Evolutionary conservation across 2,329 filamentous ascomycete species (phyloP).

Genomic region (Zymoseptoria tritici): DNA sequence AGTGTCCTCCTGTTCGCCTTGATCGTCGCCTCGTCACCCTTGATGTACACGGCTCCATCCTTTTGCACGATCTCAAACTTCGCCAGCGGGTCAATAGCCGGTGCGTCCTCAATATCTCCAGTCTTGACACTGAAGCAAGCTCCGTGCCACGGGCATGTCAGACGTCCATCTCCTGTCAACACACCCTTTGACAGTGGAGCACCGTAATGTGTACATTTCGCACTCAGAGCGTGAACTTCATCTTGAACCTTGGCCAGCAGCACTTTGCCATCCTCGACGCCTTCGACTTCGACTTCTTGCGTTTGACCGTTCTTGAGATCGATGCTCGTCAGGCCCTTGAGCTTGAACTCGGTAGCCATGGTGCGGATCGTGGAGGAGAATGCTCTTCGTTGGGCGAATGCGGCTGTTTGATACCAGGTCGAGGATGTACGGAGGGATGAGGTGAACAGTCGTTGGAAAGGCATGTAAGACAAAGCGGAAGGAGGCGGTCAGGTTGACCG

Average conservation of each 20-base stretch:
- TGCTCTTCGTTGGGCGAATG: neutral
- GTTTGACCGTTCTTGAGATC: slow-evolving; percentile 74
- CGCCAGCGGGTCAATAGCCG: slow-evolving; percentile 76
- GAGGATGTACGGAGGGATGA: neutral
- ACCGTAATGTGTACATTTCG: slow-evolving; percentile 86
- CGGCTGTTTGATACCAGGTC: neutral
- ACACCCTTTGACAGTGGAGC: slow-evolving; percentile 84
- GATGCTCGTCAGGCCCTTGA: slow-evolving; percentile 70
- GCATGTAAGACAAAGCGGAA: neutral
- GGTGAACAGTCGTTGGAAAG: neutral
- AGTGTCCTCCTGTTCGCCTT: slow-evolving; percentile 68
- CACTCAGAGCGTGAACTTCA: slow-evolving; percentile 68
- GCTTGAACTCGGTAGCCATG: slow-evolving; percentile 47
- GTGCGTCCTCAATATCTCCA: slow-evolving; percentile 91
- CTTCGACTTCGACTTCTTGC: slow-evolving; percentile 83
- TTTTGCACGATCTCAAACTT: slow-evolving; percentile 76
- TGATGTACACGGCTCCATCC: slow-evolving; percentile 76
- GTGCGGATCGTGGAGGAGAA: slow-evolving; percentile 21
- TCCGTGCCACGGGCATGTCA: slow-evolving; percentile 96
- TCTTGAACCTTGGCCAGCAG: slow-evolving; percentile 73
- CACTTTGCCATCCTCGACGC: slow-evolving; percentile 77
- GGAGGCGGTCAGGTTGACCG: neutral
- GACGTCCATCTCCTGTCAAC: slow-evolving; percentile 67
- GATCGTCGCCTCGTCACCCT: slow-evolving; percentile 69
- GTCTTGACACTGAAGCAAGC: slow-evolving; percentile 88